Evolutionary conservation across 2,329 filamentous ascomycete species (phyloP).

Genomic region (Catunica adiposa): DNA sequence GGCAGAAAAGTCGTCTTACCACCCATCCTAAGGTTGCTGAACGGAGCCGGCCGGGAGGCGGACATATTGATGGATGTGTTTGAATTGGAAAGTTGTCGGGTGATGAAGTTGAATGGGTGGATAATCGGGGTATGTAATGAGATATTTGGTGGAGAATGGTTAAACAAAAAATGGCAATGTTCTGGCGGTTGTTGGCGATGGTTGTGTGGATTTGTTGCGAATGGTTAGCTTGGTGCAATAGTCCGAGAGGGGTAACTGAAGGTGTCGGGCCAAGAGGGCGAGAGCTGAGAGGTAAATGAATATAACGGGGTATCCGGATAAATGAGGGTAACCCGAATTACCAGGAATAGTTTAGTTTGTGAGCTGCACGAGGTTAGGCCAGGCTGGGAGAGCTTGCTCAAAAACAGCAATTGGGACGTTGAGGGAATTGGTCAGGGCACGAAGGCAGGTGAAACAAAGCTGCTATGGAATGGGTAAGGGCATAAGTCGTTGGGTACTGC

Average conservation of each 20-base stretch:
- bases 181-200: neutral
- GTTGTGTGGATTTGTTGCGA: neutral
- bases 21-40: constrained; percentile 83
- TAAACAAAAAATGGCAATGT: neutral
- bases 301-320: constrained; percentile 14
- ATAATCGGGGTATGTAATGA: neutral
- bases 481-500: no score
- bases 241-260: constrained; percentile 14
- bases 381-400: neutral
- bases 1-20: constrained; percentile 43
- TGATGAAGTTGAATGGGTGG: neutral
- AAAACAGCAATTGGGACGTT: neutral
- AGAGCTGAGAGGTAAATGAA: constrained; percentile 10
- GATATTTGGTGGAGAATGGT: neutral
- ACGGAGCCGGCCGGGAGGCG: constrained; percentile 58
- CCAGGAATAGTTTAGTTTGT: neutral
- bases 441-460: neutral
- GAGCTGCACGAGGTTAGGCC: constrained; percentile 4
- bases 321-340: constrained; percentile 6
- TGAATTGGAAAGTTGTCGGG: neutral
- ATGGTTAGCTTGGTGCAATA: constrained; percentile 5
- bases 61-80: constrained; percentile 9
- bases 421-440: neutral
- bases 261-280: constrained; percentile 8
- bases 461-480: no score